phyloP scores from a whole-genome alignment of 2,329 filamentous ascomycete species.

The Sclerotinia sclerotiorum region DNA sequence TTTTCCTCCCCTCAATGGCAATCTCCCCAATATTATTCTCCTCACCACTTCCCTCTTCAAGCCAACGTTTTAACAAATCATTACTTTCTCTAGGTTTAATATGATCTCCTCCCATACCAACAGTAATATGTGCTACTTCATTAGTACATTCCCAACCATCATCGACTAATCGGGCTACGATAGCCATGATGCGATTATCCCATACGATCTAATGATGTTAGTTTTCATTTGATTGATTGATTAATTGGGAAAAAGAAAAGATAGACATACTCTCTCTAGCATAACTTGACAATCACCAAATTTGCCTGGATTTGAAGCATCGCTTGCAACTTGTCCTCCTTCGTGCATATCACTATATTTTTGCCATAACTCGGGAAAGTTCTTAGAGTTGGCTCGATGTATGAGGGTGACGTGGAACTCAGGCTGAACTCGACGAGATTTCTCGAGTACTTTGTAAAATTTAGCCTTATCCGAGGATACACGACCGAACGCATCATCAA shows the following conservation, averaged over 20 bases:
- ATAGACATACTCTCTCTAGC: constrained; percentile 55
- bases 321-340: constrained; percentile 36
- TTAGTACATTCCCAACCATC: constrained; percentile 72
- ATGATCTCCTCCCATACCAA: constrained; percentile 71
- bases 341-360: constrained; percentile 63
- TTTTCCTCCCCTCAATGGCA: constrained; percentile 33
- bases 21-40: constrained; percentile 38
- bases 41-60: constrained; percentile 54
- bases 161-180: constrained; percentile 74
- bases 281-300: constrained; percentile 65
- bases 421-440: constrained; percentile 72
- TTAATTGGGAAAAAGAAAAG: neutral
- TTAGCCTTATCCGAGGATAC: constrained; percentile 52
- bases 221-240: neutral
- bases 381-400: constrained; percentile 65
- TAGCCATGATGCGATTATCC: constrained; percentile 85
- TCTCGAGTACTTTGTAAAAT: constrained; percentile 75
- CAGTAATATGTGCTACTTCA: constrained; percentile 78
- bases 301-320: constrained; percentile 38
- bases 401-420: constrained; percentile 93
- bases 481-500: constrained; percentile 69
- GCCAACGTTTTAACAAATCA: constrained; percentile 73
- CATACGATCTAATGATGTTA: constrained; percentile 63
- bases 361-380: constrained; percentile 72
- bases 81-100: constrained; percentile 97